phyloP scores from a whole-genome alignment of 805 yeast species.

The Groenewaldozyma tartarivorans region DNA sequence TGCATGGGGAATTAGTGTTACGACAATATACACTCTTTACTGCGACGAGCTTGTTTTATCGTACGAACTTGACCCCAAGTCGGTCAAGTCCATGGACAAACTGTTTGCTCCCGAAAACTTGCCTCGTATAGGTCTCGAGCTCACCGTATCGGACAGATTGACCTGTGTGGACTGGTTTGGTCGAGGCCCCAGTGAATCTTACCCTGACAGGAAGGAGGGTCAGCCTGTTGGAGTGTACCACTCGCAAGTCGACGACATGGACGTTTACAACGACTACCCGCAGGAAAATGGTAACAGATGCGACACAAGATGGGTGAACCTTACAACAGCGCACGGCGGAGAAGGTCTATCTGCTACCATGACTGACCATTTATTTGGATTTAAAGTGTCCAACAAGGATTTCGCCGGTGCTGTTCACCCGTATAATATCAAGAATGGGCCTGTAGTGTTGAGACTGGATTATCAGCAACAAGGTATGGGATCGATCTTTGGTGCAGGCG shows the following conservation, averaged over 20 bases:
- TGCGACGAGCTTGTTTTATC: slow-evolving; percentile 1
- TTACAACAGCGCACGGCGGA: slow-evolving; percentile 5
- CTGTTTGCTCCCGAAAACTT: slow-evolving; percentile 17
- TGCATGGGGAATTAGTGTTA: slow-evolving; percentile 22
- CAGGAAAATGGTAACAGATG: slow-evolving; percentile 30
- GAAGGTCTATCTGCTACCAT: slow-evolving; percentile 5
- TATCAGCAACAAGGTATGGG: slow-evolving; percentile 22
- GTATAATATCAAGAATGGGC: slow-evolving; percentile 12
- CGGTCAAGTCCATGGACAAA: neutral
- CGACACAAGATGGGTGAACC: slow-evolving; percentile 27
- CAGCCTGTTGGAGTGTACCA: slow-evolving; percentile 21
- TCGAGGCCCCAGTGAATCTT: slow-evolving; percentile 30
- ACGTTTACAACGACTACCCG: slow-evolving; percentile 27
- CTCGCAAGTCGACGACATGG: slow-evolving; percentile 14
- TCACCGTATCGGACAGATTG: slow-evolving; percentile 16
- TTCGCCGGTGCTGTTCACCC: slow-evolving; percentile 19
- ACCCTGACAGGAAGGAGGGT: slow-evolving; percentile 25
- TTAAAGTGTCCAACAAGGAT: slow-evolving; percentile 8
- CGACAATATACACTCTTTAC: slow-evolving; percentile 10
- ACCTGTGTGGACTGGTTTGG: slow-evolving; percentile 26
- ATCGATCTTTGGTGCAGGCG: slow-evolving; percentile 22
- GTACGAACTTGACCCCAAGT: slow-evolving; percentile 2
- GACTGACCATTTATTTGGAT: slow-evolving; percentile 8
- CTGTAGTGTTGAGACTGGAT: slow-evolving; percentile 17
- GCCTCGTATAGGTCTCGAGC: slow-evolving; percentile 29